A percentile compares a stretch with the other conserved stretches of the same genome.
These are phyloP conservation scores for Candida ortonii DNA, from an alignment of 805 yeast species.

Conservation along the genomic window DNA sequence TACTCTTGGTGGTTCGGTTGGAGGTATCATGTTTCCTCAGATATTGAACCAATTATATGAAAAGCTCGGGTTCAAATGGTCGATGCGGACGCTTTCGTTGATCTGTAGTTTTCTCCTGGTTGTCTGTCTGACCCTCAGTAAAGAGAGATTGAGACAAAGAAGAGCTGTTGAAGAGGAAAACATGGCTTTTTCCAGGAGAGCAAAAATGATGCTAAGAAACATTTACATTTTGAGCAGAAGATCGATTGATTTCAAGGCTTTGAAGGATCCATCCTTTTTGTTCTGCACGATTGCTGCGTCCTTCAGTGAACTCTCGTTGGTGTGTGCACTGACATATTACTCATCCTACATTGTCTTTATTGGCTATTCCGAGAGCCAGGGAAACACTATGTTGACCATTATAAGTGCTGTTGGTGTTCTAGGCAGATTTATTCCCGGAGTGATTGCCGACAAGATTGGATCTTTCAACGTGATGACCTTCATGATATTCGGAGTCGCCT, in stretches of 20 bases:
- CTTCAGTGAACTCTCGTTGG: constrained; percentile 39
- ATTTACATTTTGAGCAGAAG: constrained; percentile 20
- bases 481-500: constrained; percentile 43
- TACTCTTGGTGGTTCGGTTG: constrained; percentile 60
- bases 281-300: constrained; percentile 39
- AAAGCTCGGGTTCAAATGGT: constrained; percentile 57
- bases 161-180: constrained; percentile 11
- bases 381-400: constrained; percentile 45
- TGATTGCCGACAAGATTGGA: constrained; percentile 52
- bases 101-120: constrained; percentile 22
- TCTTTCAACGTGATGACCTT: constrained; percentile 53
- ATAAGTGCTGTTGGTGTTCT: constrained; percentile 47
- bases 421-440: constrained; percentile 57
- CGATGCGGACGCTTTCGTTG: constrained; percentile 49
- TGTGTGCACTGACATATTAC: constrained; percentile 41
- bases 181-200: constrained; percentile 7
- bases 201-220: constrained; percentile 11
- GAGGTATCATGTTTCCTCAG: constrained; percentile 62
- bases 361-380: constrained; percentile 38
- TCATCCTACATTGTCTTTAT: constrained; percentile 43
- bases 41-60: constrained; percentile 44
- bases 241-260: constrained; percentile 29
- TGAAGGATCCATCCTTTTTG: constrained; percentile 38
- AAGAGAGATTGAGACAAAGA: constrained; percentile 32
- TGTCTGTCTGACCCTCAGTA: constrained; percentile 33